phyloP scores from a whole-genome alignment of 73 alveolate species.

The Urostyla sp. region DNA sequence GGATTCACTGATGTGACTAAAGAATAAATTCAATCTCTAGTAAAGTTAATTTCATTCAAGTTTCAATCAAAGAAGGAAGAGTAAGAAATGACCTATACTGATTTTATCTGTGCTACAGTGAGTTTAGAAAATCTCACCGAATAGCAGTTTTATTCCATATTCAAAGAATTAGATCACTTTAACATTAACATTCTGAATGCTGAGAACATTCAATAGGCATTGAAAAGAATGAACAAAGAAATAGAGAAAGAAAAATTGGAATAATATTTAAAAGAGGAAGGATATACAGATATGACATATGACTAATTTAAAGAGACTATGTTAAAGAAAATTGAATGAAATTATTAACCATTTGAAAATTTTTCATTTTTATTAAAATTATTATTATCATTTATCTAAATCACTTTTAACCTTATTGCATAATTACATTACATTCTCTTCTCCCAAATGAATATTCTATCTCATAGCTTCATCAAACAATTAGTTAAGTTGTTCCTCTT shows the following conservation, averaged over 20 bases:
- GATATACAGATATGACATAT: slow-evolving; percentile 2
- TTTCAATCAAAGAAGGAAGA: too few relatives aligned
- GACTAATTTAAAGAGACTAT: slow-evolving; percentile 28
- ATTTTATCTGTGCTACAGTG: slow-evolving; percentile 70
- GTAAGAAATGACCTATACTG: slow-evolving; percentile 67
- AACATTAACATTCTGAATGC: slow-evolving; percentile 76
- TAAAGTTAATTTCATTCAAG: slow-evolving; percentile 54
- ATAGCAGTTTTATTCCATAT: slow-evolving; percentile 78
- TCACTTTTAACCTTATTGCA: slow-evolving; percentile 10
- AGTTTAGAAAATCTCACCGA: slow-evolving; percentile 59
- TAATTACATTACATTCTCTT: background rate
- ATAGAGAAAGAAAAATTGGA: slow-evolving; percentile 73
- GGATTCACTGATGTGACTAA: slow-evolving; percentile 28
- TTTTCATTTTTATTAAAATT: too few relatives aligned
- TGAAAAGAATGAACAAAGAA: slow-evolving; percentile 75
- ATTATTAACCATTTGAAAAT: too few relatives aligned
- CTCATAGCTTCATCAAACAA: slow-evolving; percentile 13
- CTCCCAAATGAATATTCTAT: background rate
- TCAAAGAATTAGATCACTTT: slow-evolving; percentile 86
- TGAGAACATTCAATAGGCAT: slow-evolving; percentile 72
- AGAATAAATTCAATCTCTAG: slow-evolving; percentile 53
- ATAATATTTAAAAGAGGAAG: slow-evolving; percentile 63
- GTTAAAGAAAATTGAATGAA: too few relatives aligned
- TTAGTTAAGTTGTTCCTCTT: slow-evolving; percentile 1
- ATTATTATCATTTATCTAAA: too few relatives aligned